Percentiles rank a stretch among this genome's conserved stretches.
These are phyloP conservation scores for Ustilago sp. DNA, from an alignment of 1,284 basidiomycete genomes.

Conservation along the genomic window DNA sequence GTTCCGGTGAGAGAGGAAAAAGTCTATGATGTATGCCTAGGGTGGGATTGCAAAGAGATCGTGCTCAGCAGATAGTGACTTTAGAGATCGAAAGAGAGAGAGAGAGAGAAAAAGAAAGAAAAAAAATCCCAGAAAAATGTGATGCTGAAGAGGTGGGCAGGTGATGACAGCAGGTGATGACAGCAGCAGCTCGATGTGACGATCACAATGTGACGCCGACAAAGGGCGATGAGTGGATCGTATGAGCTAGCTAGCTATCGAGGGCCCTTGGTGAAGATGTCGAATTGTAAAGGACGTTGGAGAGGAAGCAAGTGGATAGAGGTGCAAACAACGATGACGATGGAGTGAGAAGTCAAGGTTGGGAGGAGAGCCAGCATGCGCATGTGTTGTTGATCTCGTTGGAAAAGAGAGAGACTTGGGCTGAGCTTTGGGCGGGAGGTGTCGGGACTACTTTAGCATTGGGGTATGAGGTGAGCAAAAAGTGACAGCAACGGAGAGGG, in stretches of 20 bases:
- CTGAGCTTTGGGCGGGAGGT: slow-evolving; percentile 5
- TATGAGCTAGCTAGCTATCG: neutral
- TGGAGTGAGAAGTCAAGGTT: neutral
- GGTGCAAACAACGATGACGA: neutral
- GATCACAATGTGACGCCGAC: neutral
- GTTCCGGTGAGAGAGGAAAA: neutral
- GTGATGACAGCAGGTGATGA: neutral
- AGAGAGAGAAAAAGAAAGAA: too few relatives aligned
- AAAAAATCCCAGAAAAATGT: too few relatives aligned
- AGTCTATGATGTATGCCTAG: neutral
- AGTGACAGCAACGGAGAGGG: neutral
- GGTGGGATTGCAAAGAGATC: neutral
- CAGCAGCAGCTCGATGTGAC: neutral
- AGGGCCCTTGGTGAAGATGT: neutral
- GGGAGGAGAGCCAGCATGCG: neutral
- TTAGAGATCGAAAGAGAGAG: neutral
- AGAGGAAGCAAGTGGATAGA: slow-evolving; percentile 6
- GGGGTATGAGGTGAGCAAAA: neutral
- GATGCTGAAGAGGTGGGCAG: neutral
- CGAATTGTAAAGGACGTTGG: neutral
- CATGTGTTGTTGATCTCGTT: neutral
- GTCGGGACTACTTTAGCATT: slow-evolving; percentile 8
- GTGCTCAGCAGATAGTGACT: neutral
- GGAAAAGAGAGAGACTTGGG: neutral
- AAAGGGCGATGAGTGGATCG: neutral